Conservation (phyloP, 2,329 filamentous ascomycete species). For the Penicillium sp. region DNA sequence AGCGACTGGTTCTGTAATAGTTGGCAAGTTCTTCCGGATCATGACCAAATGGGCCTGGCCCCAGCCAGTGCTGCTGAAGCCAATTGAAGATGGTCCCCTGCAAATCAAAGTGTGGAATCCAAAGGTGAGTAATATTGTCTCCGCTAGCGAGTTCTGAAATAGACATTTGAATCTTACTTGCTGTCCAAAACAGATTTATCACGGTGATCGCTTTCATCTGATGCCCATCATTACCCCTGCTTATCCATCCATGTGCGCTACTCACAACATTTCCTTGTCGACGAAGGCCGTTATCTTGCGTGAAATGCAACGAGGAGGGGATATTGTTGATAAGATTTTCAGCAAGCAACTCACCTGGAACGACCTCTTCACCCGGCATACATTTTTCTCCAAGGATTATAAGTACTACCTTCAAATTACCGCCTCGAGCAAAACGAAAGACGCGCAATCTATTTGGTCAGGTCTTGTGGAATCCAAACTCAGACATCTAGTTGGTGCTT, state of each 20-base stretch:
- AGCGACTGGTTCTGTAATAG: conserved; percentile 80
- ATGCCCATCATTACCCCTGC: conserved; percentile 99
- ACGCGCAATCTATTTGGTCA: conserved; percentile 81
- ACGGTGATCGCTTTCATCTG: conserved; percentile 75
- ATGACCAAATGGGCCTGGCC: conserved; percentile 93
- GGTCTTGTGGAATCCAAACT: conserved; percentile 93
- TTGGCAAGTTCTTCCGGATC: conserved; percentile 91
- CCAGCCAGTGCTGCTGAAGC: conserved; percentile 83
- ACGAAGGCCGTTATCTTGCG: conserved; percentile 79
- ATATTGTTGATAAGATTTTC: conserved; percentile 77
- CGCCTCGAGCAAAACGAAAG: conserved; percentile 75
- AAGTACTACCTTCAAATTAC: conserved; percentile 94
- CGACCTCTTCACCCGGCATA: conserved; percentile 82
- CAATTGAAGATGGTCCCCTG: conserved; percentile 75
- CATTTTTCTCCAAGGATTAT: conserved; percentile 88
- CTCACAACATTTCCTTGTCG: conserved; percentile 86
- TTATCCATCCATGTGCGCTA: conserved; percentile 96
- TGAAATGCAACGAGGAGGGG: conserved; percentile 73
- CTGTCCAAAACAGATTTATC: conserved; percentile 60
- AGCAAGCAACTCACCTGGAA: conserved; percentile 74
- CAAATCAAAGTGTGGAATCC: conserved; percentile 93
- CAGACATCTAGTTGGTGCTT: conserved; percentile 73
- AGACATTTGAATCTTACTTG: neutral
- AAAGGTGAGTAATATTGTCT: conserved; percentile 52
- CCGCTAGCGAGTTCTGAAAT: neutral